These are phyloP conservation scores for Rhynchosporium secalis DNA, from an alignment of 2,329 filamentous ascomycete genomes.

Conservation along the genomic window DNA sequence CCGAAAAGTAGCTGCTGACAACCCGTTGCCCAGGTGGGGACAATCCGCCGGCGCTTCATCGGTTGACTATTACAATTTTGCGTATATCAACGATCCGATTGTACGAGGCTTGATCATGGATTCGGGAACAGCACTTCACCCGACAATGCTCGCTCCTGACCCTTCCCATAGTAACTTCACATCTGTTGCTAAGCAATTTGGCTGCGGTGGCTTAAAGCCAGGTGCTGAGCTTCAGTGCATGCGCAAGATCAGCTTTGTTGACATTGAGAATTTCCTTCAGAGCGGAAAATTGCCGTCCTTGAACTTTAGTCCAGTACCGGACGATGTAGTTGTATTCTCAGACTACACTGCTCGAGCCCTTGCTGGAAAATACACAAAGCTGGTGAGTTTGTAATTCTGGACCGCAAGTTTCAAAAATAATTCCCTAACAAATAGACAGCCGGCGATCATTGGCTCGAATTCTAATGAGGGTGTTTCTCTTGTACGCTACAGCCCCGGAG, in stretches of 20 bases:
- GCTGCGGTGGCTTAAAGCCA: constrained; percentile 30
- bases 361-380: constrained; percentile 24
- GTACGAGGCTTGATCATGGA: constrained; percentile 29
- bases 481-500: constrained; percentile 23
- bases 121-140: constrained; percentile 18
- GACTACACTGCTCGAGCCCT: constrained; percentile 26
- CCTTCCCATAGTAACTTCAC: constrained; percentile 31
- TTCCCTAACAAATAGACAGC: constrained; percentile 36
- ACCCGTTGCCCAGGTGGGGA: constrained; percentile 30
- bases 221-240: constrained; percentile 33
- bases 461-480: constrained; percentile 35
- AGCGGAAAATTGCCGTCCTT: constrained; percentile 20
- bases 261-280: constrained; percentile 25
- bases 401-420: constrained; percentile 35
- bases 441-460: constrained; percentile 35
- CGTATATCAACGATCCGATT: constrained; percentile 34
- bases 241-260: constrained; percentile 25
- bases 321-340: constrained; percentile 25
- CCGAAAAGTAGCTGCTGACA: too few relatives aligned
- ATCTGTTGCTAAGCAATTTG: constrained; percentile 30
- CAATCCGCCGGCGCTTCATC: constrained; percentile 35
- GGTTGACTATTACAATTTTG: constrained; percentile 34
- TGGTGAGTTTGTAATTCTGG: constrained; percentile 8
- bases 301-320: constrained; percentile 27
- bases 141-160: constrained; percentile 16